Percentiles rank a stretch among this genome's conserved stretches.
These are phyloP conservation scores for Talaromyces amestolkiae DNA, from an alignment of 2,329 filamentous ascomycete species.

Conservation along the genomic window DNA sequence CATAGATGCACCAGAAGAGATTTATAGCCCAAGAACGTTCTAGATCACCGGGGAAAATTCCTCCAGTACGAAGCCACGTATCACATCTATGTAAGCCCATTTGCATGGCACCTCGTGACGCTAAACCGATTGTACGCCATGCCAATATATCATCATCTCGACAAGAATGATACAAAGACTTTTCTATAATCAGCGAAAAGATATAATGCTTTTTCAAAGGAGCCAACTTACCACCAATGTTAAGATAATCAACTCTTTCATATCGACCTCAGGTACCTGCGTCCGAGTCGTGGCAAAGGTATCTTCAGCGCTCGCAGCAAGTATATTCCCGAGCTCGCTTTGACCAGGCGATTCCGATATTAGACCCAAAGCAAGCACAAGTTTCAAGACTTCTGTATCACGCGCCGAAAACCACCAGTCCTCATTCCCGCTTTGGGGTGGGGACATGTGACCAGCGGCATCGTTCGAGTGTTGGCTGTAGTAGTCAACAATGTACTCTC, in stretches of 20 bases:
- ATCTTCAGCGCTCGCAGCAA: conserved; percentile 37
- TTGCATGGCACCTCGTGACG: conserved; percentile 45
- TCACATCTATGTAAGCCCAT: conserved; percentile 67
- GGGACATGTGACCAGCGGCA: background rate
- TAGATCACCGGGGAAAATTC: conserved; percentile 37
- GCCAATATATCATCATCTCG: conserved; percentile 56
- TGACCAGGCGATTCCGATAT: conserved; percentile 73
- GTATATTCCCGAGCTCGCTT: conserved; percentile 54
- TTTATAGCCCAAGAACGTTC: conserved; percentile 54
- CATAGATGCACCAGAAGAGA: conserved; percentile 83
- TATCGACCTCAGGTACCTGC: conserved; percentile 37
- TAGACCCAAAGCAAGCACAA: conserved; percentile 73
- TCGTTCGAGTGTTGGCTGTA: conserved; percentile 4
- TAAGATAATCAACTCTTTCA: conserved; percentile 37
- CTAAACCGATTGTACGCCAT: conserved; percentile 86
- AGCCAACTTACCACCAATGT: conserved; percentile 14
- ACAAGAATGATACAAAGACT: conserved; percentile 42
- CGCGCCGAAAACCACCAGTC: conserved; percentile 41
- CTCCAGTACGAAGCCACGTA: conserved; percentile 59
- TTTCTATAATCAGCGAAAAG: conserved; percentile 13
- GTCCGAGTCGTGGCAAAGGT: conserved; percentile 33
- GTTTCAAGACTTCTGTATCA: conserved; percentile 70
- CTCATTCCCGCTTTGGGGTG: conserved; percentile 24
- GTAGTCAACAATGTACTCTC: conserved; percentile 16
- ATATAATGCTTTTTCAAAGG: background rate